Evolutionary conservation across 208 protist species (phyloP), one percentile per base, ranked within the genome.

Genomic region (Acanthamoeba castellanii): DNA sequence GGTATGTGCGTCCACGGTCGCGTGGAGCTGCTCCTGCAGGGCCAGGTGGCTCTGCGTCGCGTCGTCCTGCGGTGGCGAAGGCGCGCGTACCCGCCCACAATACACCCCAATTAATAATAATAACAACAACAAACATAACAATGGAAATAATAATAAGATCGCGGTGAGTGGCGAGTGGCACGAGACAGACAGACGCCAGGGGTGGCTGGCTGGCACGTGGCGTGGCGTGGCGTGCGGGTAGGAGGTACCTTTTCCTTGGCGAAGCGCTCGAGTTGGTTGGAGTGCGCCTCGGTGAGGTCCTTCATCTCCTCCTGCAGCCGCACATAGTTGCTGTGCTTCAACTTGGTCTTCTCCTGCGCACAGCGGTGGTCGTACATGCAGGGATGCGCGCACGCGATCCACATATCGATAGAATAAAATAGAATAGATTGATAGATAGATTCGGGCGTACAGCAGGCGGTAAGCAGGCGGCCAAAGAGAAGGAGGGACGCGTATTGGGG

Each of bases 241-340:
- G n/a, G 66, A 16, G 27, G 32, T 4, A 84, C 74, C 74, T 84
- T 84, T n/a, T 84, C 74, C 30, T 84, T 76, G 27, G 68, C 16
- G 30, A 76, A 27, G 27, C 68, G 68, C 37, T 76, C 68, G 34
- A 76, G 13, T 42, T 76, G 68, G 68, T 42, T 18, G 9, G 68
- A 45, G 68, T 76, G 68, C 8, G 68, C 32, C 47, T 87, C 52
- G 13, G 32, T 37, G 50, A 90, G 84, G 18, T 61, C 84, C 52
- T 90, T 68, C 25, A 70, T 90, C 84, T 61, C 84, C 57, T 90
- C 84, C 27, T 90, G 84, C 45, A 90, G 57, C 4, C 84, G 84
- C 25, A 90, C 32, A 25, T 68, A 90, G 57, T 90, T 68, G 55
- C 11, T 90, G 3, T 90, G 47, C 84, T 90, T 90, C 45, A 90